These are phyloP conservation scores for Curvularia sp. DNA, from an alignment of 2,329 filamentous ascomycete species.

Conservation along the genomic window DNA sequence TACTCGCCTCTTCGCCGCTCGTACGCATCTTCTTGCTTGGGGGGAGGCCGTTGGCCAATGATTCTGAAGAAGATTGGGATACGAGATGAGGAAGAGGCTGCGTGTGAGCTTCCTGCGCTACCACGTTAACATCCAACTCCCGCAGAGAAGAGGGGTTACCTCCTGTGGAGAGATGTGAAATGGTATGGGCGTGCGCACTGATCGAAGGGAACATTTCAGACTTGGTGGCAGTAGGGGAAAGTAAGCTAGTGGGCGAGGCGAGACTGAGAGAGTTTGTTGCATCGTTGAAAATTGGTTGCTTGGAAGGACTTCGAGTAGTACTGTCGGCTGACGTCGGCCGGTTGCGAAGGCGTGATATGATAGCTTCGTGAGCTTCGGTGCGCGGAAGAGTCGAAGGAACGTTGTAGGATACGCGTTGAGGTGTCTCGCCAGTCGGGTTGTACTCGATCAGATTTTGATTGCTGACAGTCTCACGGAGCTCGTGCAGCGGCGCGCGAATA, in stretches of 20 bases:
- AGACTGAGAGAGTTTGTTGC: constrained; percentile 49
- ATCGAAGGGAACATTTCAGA: constrained; percentile 38
- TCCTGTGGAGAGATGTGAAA: constrained; percentile 35
- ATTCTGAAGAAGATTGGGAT: constrained; percentile 41
- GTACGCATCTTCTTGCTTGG: constrained; percentile 56
- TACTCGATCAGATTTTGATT: constrained; percentile 77
- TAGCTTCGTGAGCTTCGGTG: constrained; percentile 68
- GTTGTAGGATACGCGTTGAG: constrained; percentile 79
- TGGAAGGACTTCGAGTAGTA: constrained; percentile 53
- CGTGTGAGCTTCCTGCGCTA: constrained; percentile 45
- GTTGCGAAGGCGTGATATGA: constrained; percentile 60
- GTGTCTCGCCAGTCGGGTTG: constrained; percentile 82
- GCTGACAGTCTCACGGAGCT: constrained; percentile 74
- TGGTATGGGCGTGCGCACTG: constrained; percentile 33
- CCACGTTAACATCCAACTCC: constrained; percentile 59
- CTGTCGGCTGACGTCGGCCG: constrained; percentile 41
- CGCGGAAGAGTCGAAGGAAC: constrained; percentile 80
- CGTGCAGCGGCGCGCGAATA: constrained; percentile 72
- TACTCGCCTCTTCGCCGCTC: constrained; percentile 41
- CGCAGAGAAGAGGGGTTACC: constrained; percentile 46
- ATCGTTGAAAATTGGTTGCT: constrained; percentile 63
- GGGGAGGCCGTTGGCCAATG: constrained; percentile 39
- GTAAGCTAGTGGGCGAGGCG: constrained; percentile 40
- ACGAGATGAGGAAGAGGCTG: constrained; percentile 41
- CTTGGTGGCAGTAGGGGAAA: constrained; percentile 32